Percentiles rank a stretch among this genome's conserved stretches.
These are phyloP conservation scores for Alternaria dauci DNA, from an alignment of 2,329 filamentous ascomycete genomes.

Conservation along the genomic window DNA sequence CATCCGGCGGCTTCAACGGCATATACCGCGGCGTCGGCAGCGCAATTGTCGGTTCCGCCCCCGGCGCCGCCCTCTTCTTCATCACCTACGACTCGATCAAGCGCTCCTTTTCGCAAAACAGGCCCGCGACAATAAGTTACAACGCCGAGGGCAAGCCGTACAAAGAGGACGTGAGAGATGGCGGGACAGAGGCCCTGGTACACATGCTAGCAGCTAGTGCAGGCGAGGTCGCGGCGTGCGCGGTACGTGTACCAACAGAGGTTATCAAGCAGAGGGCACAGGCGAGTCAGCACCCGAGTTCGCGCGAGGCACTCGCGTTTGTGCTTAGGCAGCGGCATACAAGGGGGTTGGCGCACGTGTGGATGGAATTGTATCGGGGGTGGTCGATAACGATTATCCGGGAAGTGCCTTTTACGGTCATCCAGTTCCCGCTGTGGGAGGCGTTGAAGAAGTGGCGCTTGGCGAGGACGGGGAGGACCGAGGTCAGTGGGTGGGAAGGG, in stretches of 20 bases:
- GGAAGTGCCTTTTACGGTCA: slow-evolving; percentile 95
- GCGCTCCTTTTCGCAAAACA: slow-evolving; percentile 32
- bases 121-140: slow-evolving; percentile 17
- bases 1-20: slow-evolving; percentile 85
- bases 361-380: slow-evolving; percentile 87
- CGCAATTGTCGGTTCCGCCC: slow-evolving; percentile 88
- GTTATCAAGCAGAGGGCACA: slow-evolving; percentile 97
- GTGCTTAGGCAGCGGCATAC: slow-evolving; percentile 63
- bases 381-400: slow-evolving; percentile 92
- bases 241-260: slow-evolving; percentile 91
- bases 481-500: slow-evolving; percentile 77
- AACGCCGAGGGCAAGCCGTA: slow-evolving; percentile 44
- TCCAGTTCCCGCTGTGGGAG: slow-evolving; percentile 98
- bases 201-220: slow-evolving; percentile 88
- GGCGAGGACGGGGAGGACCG: slow-evolving; percentile 53
- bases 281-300: slow-evolving; percentile 80
- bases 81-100: slow-evolving; percentile 85
- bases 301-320: slow-evolving; percentile 70
- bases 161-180: slow-evolving; percentile 18
- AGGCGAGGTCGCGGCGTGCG: slow-evolving; percentile 91
- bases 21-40: slow-evolving; percentile 93
- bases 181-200: slow-evolving; percentile 44
- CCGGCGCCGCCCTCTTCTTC: slow-evolving; percentile 96
- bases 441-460: slow-evolving; percentile 79
- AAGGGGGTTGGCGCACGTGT: slow-evolving; percentile 65